Base-by-base conservation (phyloP, 768 basidiomycete genomes). In the Mycena belliarum region DNA sequence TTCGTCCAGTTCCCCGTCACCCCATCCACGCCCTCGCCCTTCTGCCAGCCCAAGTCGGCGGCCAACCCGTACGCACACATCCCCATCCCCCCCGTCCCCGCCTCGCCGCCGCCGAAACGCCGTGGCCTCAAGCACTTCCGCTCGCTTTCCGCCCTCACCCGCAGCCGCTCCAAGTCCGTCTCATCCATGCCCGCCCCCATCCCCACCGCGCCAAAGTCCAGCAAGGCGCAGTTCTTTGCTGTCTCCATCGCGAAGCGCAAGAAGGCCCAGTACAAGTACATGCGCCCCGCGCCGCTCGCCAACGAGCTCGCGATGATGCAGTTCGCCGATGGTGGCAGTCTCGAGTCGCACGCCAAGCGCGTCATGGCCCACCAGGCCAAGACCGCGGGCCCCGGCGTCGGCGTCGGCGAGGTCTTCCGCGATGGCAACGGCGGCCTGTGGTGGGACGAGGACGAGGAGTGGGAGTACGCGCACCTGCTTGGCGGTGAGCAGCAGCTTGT, bases 301-400 rank as follows among this genome's bases (percentile, higher is more conserved):
- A 83, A 82, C 52, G 87, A 89, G 59, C 78, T 89, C 51, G 85
- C 83, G 0, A 72, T 90, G 54, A 82, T 86, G 81, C 89, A 90
- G 70, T 82, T 89, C 57, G 68, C 75, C 12, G 86, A 85, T 40
- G 89, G 89, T 21, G 89, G 89, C 0, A 78, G 68, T 46, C 74
- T 83, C 53, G 82, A 87, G 44, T 69, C 74, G 9, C 80, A 87
- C 50, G 76, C 81, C 43, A 76, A 78, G 57, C 80, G 82, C 12
- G 68, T 81, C 32, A 82, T 86, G 78, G 76, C 81, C 45, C 71
- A 75, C 6, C 83, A 84, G 48, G 86, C 85, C 18, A 80, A 76
- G 65, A 75, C 76, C 1, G 71, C 72, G 2, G 63, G 68, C 9
- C 66, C 61, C 7, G 37, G 47, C 16, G 52, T 66, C 20, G 71